These are phyloP conservation scores for Colletotrichum tropicale DNA, from an alignment of 2,329 filamentous ascomycete species.

Conservation along the genomic window DNA sequence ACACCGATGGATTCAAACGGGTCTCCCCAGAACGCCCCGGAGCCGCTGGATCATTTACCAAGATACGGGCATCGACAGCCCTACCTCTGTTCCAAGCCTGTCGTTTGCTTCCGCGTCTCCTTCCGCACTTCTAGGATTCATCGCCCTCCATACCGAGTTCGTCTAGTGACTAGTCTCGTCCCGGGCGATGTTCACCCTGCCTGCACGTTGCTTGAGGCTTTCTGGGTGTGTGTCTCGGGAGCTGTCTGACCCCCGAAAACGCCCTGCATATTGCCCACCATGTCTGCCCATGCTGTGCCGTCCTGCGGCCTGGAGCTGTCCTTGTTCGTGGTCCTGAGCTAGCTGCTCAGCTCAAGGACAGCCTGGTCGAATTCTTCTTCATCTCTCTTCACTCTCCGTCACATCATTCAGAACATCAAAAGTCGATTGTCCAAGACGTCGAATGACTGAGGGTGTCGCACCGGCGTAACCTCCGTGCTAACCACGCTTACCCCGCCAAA, in stretches of 20 bases:
- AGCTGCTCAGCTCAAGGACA: not conserved
- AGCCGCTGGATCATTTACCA: not conserved
- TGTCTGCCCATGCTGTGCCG: not conserved
- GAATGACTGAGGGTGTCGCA: not conserved
- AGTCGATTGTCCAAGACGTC: not conserved
- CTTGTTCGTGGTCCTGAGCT: not conserved
- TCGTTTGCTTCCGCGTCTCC: not conserved
- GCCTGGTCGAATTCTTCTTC: not conserved
- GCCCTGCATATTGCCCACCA: slow-evolving; percentile 14
- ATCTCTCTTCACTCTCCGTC: not conserved
- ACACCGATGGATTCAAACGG: not conserved
- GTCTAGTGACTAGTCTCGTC: slow-evolving; percentile 2
- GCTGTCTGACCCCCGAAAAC: not conserved
- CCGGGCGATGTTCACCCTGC: not conserved
- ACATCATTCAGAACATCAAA: not conserved
- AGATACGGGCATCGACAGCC: not conserved
- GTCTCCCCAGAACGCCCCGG: not conserved
- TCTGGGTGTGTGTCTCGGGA: slow-evolving; percentile 3
- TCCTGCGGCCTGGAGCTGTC: slow-evolving; percentile 5
- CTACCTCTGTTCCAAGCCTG: not conserved
- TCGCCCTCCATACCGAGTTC: not conserved
- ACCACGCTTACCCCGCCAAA: not conserved
- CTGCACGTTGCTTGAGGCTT: not conserved
- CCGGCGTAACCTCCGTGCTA: not conserved
- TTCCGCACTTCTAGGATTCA: not conserved